Conservation (phyloP, 2,329 filamentous ascomycete species). For the Cercospora sp. region DNA sequence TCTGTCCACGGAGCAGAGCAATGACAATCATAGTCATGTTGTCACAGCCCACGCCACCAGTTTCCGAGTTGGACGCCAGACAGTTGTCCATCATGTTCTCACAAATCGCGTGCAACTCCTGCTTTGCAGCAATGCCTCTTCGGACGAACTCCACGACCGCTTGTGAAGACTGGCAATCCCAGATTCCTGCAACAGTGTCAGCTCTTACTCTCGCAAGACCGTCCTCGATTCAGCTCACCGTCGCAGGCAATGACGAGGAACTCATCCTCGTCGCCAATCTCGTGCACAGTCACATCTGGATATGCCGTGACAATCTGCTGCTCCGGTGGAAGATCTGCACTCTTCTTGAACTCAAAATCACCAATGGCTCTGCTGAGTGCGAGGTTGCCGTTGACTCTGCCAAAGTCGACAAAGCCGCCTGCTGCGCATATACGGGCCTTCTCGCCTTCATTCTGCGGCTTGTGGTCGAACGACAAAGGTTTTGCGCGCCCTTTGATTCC, state of each 20-base stretch:
- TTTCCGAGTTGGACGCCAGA: constrained; percentile 94
- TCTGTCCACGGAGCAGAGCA: constrained; percentile 84
- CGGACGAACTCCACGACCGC: constrained; percentile 95
- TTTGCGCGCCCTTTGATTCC: constrained; percentile 97
- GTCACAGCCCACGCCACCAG: constrained; percentile 95
- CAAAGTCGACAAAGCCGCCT: constrained; percentile 97
- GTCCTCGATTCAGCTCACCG: constrained; percentile 57
- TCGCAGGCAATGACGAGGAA: constrained; percentile 93
- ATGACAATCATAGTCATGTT: constrained; percentile 99
- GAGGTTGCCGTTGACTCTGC: constrained; percentile 96
- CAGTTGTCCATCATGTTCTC: constrained; percentile 99
- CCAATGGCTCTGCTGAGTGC: constrained; percentile 95
- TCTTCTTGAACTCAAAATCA: constrained; percentile 99
- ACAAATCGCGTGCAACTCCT: constrained; percentile 90
- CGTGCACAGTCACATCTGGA: constrained; percentile 89
- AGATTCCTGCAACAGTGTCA: constrained; percentile 70
- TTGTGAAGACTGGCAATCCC: constrained; percentile 99
- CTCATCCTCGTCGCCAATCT: constrained; percentile 89
- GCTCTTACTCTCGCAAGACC: background rate
- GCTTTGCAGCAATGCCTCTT: constrained; percentile 93
- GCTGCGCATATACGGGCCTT: constrained; percentile 94
- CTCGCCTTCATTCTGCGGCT: constrained; percentile 96
- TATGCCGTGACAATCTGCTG: constrained; percentile 97
- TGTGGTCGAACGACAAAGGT: constrained; percentile 98
- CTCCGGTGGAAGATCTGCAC: constrained; percentile 92